A percentile compares a stretch with the other conserved stretches of the same genome.
Evolutionary conservation across 768 basidiomycete genomes (phyloP).

Genomic region (Pisolithus marmoratus): DNA sequence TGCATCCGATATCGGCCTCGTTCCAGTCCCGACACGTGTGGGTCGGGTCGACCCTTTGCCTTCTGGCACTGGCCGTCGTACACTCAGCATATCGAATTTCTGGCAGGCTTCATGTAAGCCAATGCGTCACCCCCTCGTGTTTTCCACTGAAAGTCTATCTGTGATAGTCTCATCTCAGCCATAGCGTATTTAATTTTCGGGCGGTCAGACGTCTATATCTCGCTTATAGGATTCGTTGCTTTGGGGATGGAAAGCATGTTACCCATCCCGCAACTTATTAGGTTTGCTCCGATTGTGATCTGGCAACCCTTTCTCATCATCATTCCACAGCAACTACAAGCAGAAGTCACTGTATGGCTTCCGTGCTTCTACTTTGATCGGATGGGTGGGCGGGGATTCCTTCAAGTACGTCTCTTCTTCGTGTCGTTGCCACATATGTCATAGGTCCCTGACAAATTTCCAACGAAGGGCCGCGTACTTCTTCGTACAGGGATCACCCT

Average conservation of each 20-base stretch:
- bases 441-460: slow-evolving; percentile 13
- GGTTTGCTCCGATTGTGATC: slow-evolving; percentile 34
- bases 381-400: slow-evolving; percentile 79
- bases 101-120: slow-evolving; percentile 68
- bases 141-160: slow-evolving; percentile 4
- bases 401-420: slow-evolving; percentile 58
- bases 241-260: slow-evolving; percentile 80
- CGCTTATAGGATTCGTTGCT: slow-evolving; percentile 67
- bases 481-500: slow-evolving; percentile 62
- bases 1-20: slow-evolving; percentile 69
- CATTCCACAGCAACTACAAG: slow-evolving; percentile 58
- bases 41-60: slow-evolving; percentile 60
- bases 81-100: slow-evolving; percentile 74
- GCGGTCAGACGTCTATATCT: slow-evolving; percentile 52
- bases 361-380: slow-evolving; percentile 72
- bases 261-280: slow-evolving; percentile 81
- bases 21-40: slow-evolving; percentile 52
- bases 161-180: slow-evolving; percentile 51
- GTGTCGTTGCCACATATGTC: slow-evolving; percentile 1
- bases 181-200: slow-evolving; percentile 75
- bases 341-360: slow-evolving; percentile 81
- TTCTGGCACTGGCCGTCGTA: slow-evolving; percentile 88
- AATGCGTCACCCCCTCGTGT: background rate
- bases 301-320: slow-evolving; percentile 15
- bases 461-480: slow-evolving; percentile 66